Base-by-base conservation (phyloP, 2,329 filamentous ascomycete genomes). In the Xylaria multiplex region DNA sequence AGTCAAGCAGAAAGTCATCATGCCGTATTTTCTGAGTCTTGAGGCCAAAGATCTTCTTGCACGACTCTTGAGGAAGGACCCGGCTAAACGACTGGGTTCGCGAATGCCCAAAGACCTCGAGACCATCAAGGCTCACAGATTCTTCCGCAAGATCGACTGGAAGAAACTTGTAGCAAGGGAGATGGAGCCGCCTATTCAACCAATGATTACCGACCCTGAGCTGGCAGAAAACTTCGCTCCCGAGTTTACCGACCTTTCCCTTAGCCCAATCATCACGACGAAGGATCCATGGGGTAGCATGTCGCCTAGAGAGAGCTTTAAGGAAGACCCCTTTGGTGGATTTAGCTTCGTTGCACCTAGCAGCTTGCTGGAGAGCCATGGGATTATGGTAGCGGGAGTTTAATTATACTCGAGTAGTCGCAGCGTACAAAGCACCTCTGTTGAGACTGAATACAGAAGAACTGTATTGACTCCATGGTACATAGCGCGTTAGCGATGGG, bases 121-220 rank as follows among this genome's bases (percentile, higher is more conserved):
- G 61, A 90, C 85, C 0, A 91, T 99, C 81, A 97, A 97, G 84
- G 90, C 90, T 69, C 96, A 99, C 77, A 89, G 96, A 9, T 99
- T 99, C 84, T 99, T 99, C 86, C 89, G 92, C 76, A 96, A 93
- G 82, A 96, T 99, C 75, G 90, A 99, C 81, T 99, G 96, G 96
- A 90, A 89, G 80, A 91, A 90, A 73, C 86, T 99, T 14, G 93
- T 91, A 68, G 88, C 87, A 32, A 87, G 95, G 42, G 93, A 97
- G 79, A 72, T 97, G 53, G 90, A 92, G 72, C 92, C 96, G 0
- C 96, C 96, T 0, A 98, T 99, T 73, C 88, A 91, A 76, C 96
- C 96, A 16, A 85, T 98, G 74, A 95, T 99, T 75, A 98, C 96
- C 0, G 93, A 99, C 75, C 96, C 96, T 0, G 94, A 96, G 78